Percentiles rank a stretch among this genome's conserved stretches.
phyloP scores from a whole-genome alignment of 805 yeast genomes.

The Saccharomycopsis synnaedendra region DNA sequence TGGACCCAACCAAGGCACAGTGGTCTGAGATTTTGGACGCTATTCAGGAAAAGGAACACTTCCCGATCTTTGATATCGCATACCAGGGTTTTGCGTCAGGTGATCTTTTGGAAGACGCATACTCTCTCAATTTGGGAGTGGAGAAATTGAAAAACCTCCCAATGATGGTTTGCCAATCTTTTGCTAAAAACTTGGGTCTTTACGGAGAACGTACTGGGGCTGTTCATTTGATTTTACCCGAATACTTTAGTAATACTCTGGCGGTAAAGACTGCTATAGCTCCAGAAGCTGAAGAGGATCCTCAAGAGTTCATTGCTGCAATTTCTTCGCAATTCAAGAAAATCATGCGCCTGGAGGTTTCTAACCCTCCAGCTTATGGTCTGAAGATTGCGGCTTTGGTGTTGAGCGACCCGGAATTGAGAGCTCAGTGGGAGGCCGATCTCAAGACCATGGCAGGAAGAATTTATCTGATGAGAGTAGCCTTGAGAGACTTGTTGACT shows the following conservation, averaged over 20 bases:
- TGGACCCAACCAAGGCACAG: constrained; percentile 74
- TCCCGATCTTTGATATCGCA: constrained; percentile 87
- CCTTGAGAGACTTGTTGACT: constrained; percentile 52
- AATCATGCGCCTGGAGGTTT: constrained; percentile 75
- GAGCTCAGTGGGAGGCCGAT: constrained; percentile 69
- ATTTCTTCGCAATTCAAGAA: constrained; percentile 75
- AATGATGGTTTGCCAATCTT: constrained; percentile 64
- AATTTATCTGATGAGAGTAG: constrained; percentile 58
- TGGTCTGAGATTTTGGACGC: constrained; percentile 70
- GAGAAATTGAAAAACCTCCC: constrained; percentile 23
- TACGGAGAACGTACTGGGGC: constrained; percentile 95
- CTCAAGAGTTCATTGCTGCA: constrained; percentile 20
- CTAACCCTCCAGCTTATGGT: constrained; percentile 94
- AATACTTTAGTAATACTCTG: background rate
- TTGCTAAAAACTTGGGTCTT: constrained; percentile 90
- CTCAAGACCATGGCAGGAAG: constrained; percentile 72
- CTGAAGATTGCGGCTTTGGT: constrained; percentile 78
- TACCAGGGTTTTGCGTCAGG: constrained; percentile 95
- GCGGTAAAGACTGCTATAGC: constrained; percentile 3
- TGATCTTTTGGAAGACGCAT: constrained; percentile 61
- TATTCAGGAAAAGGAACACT: constrained; percentile 42
- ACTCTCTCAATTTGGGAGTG: constrained; percentile 35
- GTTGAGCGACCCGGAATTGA: constrained; percentile 46
- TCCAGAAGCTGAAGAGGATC: constrained; percentile 23
- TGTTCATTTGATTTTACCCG: constrained; percentile 16